phyloP scores from a whole-genome alignment of 176 grass and related monocot species.

The Echinochloa phyllopogon region DNA sequence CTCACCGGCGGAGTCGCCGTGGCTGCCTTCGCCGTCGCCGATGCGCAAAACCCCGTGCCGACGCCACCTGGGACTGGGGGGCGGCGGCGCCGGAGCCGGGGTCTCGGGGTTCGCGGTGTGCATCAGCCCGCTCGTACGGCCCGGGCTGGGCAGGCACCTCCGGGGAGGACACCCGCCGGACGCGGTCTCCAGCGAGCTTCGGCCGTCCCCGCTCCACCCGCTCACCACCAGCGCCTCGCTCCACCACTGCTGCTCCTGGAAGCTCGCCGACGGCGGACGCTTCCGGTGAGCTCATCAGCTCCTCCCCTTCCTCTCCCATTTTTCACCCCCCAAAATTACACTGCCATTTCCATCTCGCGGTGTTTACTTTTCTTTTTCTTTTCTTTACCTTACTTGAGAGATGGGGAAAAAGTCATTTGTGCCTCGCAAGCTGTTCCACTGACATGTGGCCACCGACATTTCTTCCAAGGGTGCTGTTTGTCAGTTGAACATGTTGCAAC shows the following conservation, averaged over 20 bases:
- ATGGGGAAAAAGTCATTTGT: slow-evolving; percentile 6
- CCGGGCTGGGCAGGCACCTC: slow-evolving; percentile 47
- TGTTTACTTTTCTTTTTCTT: not conserved
- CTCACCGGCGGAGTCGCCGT: slow-evolving; percentile 46
- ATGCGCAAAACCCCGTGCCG: slow-evolving; percentile 50
- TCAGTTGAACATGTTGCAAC: slow-evolving; percentile 46
- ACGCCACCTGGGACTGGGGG: not conserved
- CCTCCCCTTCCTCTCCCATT: not conserved
- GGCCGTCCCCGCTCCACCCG: slow-evolving; percentile 59
- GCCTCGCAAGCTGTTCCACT: slow-evolving; percentile 34
- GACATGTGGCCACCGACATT: slow-evolving; percentile 44
- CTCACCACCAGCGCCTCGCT: slow-evolving; percentile 49
- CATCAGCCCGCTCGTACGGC: slow-evolving; percentile 78
- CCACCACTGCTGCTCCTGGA: slow-evolving; percentile 74
- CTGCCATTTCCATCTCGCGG: not conserved
- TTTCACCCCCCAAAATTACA: not conserved
- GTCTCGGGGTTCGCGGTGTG: slow-evolving; percentile 73
- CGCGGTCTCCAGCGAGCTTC: slow-evolving; percentile 58
- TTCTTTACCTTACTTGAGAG: slow-evolving; percentile 9
- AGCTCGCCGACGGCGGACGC: slow-evolving; percentile 73
- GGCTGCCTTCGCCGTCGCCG: slow-evolving; percentile 60
- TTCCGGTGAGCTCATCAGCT: slow-evolving; percentile 48
- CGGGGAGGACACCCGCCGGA: slow-evolving; percentile 42
- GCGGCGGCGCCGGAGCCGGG: slow-evolving; percentile 14
- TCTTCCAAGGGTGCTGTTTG: slow-evolving; percentile 31